Percentiles rank a stretch among this genome's conserved stretches.
phyloP scores from a whole-genome alignment of 2,329 filamentous ascomycete species.

The Penicillium rolfsii region DNA sequence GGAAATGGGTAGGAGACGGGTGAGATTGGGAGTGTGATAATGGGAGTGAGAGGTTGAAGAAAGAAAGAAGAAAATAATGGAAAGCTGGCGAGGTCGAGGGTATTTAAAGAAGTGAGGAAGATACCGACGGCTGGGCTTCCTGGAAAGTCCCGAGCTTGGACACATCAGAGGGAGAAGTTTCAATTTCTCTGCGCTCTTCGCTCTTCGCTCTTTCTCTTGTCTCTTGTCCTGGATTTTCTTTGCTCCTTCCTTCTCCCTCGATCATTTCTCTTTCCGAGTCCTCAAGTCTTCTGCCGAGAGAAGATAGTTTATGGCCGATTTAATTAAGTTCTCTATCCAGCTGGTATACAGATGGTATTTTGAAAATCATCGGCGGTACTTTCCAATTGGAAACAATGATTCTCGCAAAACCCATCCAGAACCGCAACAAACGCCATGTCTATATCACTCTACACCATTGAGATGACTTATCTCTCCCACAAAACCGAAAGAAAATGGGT shows the following conservation, averaged over 20 bases:
- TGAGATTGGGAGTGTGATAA: not conserved
- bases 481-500: conserved; percentile 10
- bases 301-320: not conserved
- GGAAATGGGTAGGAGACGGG: not conserved
- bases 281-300: not conserved
- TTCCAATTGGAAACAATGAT: not conserved
- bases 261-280: not conserved
- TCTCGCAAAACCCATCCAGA: not conserved
- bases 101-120: not conserved
- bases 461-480: conserved; percentile 9
- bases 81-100: not conserved
- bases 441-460: conserved; percentile 12
- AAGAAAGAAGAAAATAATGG: not conserved
- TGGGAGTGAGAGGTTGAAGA: not conserved
- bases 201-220: not conserved
- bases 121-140: not conserved
- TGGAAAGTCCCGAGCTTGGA: too few relatives aligned
- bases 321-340: not conserved
- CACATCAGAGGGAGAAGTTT: not conserved
- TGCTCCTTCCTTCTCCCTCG: not conserved
- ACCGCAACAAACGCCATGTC: not conserved
- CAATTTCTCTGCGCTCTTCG: not conserved
- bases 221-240: not conserved
- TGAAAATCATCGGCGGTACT: not conserved
- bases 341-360: not conserved